Evolutionary conservation across 139 green algal genomes (phyloP).

Genomic region (Chlamydomonas sp.): DNA sequence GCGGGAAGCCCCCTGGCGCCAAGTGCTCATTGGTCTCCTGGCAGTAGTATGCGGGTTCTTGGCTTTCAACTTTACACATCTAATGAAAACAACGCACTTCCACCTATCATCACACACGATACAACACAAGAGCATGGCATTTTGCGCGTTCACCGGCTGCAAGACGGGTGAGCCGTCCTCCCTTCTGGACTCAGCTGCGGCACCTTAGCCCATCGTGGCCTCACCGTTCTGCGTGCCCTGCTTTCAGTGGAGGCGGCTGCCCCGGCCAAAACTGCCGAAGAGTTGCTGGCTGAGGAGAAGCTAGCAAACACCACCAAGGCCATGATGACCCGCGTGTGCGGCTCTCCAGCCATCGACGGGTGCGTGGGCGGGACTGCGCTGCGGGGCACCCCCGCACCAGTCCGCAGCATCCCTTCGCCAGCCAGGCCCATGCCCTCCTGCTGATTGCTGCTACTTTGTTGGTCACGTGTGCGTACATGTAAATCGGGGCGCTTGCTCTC

Average conservation of each 20-base stretch:
- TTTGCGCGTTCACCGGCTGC: constrained; percentile 49
- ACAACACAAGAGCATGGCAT: constrained; percentile 42
- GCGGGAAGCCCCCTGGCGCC: constrained; percentile 1
- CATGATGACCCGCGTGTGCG: constrained; percentile 44
- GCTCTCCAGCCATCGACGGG: constrained; percentile 49
- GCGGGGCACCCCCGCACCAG: background rate
- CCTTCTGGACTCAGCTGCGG: background rate
- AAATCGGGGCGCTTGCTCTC: background rate
- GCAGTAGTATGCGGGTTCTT: constrained; percentile 37
- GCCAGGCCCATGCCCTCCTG: background rate
- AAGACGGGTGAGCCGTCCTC: constrained; percentile 4
- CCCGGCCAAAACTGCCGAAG: background rate
- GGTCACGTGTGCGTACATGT: background rate
- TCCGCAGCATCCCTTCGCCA: background rate
- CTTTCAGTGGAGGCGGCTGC: background rate
- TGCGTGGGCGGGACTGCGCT: background rate
- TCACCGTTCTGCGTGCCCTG: background rate
- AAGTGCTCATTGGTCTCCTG: background rate
- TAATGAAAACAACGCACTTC: constrained; percentile 37
- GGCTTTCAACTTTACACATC: constrained; percentile 44
- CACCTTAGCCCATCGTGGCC: background rate
- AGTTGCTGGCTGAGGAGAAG: constrained; percentile 3
- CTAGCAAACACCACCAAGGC: constrained; percentile 6
- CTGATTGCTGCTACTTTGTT: no score
- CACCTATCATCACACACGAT: constrained; percentile 33